phyloP scores from a whole-genome alignment of 2,329 filamentous ascomycete genomes.

The Cladosporium austrohemisphaericum region DNA sequence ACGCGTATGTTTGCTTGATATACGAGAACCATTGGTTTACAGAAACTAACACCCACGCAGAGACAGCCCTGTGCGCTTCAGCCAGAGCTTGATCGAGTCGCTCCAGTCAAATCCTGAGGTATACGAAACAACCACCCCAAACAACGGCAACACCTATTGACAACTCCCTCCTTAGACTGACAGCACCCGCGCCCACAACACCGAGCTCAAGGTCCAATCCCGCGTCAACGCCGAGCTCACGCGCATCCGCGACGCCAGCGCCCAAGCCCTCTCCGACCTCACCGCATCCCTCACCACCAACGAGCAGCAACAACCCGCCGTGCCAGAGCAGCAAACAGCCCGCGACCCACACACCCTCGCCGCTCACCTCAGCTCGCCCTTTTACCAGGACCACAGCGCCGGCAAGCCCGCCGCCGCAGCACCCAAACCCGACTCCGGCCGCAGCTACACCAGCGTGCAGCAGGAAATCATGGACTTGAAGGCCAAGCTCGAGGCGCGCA shows the following conservation, averaged over 20 bases:
- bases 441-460: conserved; percentile 52
- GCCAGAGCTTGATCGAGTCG: conserved; percentile 75
- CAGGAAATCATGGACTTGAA: conserved; percentile 56
- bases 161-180: conserved; percentile 63
- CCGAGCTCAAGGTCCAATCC: conserved; percentile 83
- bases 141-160: not conserved
- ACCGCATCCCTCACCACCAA: conserved; percentile 51
- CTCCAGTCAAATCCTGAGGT: conserved; percentile 86
- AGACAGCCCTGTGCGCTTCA: conserved; percentile 65
- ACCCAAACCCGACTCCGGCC: conserved; percentile 40
- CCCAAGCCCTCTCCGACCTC: conserved; percentile 64
- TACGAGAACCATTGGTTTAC: conserved; percentile 2
- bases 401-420: conserved; percentile 24
- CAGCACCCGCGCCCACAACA: conserved; percentile 73
- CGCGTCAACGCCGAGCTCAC: conserved; percentile 83
- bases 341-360: conserved; percentile 26
- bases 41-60: conserved; percentile 35
- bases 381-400: conserved; percentile 36
- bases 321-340: conserved; percentile 22
- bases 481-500: conserved; percentile 48
- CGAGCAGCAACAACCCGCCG: conserved; percentile 21
- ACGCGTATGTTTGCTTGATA: conserved; percentile 46
- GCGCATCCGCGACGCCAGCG: conserved; percentile 68
- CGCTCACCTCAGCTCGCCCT: conserved; percentile 32
- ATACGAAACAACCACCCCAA: conserved; percentile 31